Evolutionary conservation across 2,329 filamentous ascomycete species (phyloP).

Genomic region (Cytospora chrysosperma): DNA sequence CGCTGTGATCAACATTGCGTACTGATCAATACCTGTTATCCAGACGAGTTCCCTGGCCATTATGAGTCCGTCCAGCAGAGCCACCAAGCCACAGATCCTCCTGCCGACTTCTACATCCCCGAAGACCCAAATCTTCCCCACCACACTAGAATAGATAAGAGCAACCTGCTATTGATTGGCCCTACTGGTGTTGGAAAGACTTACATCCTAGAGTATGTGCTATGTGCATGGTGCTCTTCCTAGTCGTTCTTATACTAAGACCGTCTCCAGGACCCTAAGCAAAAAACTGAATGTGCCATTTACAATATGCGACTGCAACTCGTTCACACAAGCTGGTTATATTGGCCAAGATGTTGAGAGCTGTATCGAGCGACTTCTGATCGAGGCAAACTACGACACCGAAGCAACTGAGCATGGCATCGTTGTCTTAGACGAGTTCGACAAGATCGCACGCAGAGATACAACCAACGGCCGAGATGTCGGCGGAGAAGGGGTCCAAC

Average conservation of each 20-base stretch:
- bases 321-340: constrained; percentile 94
- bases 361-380: constrained; percentile 85
- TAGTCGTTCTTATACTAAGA: neutral
- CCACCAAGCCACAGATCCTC: constrained; percentile 32
- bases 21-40: constrained; percentile 35
- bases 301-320: constrained; percentile 92
- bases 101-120: constrained; percentile 45
- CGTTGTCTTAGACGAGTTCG: constrained; percentile 93
- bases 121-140: constrained; percentile 46
- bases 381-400: constrained; percentile 87
- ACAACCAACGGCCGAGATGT: constrained; percentile 90
- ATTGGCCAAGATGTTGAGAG: constrained; percentile 98
- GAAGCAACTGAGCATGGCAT: constrained; percentile 85
- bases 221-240: neutral
- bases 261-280: constrained; percentile 69
- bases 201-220: constrained; percentile 71
- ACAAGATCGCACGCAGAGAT: constrained; percentile 91
- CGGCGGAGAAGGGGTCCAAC: constrained; percentile 93
- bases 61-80: constrained; percentile 46
- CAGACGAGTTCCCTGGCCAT: constrained; percentile 58
- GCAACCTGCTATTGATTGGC: constrained; percentile 85
- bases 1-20: constrained; percentile 29
- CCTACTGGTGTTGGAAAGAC: constrained; percentile 97
- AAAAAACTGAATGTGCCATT: constrained; percentile 93
- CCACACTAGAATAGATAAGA: constrained; percentile 83